Evolutionary conservation across 2,329 filamentous ascomycete species (phyloP), one percentile per base, ranked within the genome.

Genomic region (Talaromyces sp.): DNA sequence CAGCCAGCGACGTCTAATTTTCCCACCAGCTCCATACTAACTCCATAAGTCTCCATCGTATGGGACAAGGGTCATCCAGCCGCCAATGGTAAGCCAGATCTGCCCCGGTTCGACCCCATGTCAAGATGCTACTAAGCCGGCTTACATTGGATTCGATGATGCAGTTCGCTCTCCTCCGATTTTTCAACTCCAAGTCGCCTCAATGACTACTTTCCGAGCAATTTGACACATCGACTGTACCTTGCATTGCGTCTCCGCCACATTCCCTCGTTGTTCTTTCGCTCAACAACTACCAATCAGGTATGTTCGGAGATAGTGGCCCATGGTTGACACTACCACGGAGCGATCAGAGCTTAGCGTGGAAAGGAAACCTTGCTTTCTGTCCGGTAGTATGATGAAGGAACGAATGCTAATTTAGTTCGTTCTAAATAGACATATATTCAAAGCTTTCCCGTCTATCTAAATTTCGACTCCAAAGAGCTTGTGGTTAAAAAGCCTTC

Each of bases 311-410:
- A 56, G 50, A 56, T 56, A 39, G 11, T 22, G 16, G 22, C 52
- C 50, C 39, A 31, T 57, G 39, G 61, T 63, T 35, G 61, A 48
- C 61, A 56, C 61, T 63, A 56, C 60, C 47, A 31, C 22, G 47
- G 47, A 31, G 33, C 60, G 16, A 56, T 62, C 60, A 63, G 37
- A 56, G 48, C 59, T 54, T 63, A 63, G 50, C 50, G 61, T 57
- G 48, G 50, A 63, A 47, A 47, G 22, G 19, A 27, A 52, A 60
- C 58, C 50, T 27, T 60, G 54, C 39, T 43, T 58, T 58, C 13
- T 39, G n/a, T 31, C 13, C 22, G 13, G 11, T 52, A n/a, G 27
- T 33, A 52, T 31, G 27, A 50, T 50, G 14, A 50, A 50, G 24
- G 24, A 27, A 33, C 11, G 27, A 54, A 22, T 56, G 52, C 52